Conservation (phyloP, 495 filamentous ascomycete genomes). For the Hyaloscypha finlandica region DNA sequence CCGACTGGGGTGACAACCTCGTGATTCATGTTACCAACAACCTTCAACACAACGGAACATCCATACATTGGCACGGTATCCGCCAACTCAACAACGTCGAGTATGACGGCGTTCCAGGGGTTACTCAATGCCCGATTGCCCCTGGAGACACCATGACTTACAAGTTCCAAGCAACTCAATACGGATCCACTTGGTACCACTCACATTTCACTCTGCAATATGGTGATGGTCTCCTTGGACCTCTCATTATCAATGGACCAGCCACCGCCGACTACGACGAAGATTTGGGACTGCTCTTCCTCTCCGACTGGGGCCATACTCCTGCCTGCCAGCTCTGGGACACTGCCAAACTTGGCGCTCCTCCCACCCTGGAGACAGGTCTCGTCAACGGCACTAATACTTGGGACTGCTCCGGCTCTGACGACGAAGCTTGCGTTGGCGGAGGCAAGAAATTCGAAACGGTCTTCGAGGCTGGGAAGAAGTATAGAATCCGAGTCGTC, state of each 20-base stretch:
- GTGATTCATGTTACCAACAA: conserved; percentile 56
- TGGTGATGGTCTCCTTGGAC: conserved; percentile 50
- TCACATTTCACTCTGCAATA: conserved; percentile 59
- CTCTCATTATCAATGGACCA: conserved; percentile 47
- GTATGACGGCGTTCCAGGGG: conserved; percentile 46
- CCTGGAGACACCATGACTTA: conserved; percentile 53
- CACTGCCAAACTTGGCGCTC: conserved; percentile 36
- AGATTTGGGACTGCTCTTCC: conserved; percentile 49
- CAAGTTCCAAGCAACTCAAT: conserved; percentile 50
- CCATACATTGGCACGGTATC: conserved; percentile 55
- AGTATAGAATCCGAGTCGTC: conserved; percentile 50
- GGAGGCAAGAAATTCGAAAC: conserved; percentile 48
- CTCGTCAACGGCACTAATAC: conserved; percentile 34
- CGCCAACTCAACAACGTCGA: conserved; percentile 30
- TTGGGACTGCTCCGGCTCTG: conserved; percentile 47
- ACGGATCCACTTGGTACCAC: conserved; percentile 67
- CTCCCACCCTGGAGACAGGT: conserved; percentile 32
- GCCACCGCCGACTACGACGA: conserved; percentile 43
- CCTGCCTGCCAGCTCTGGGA: conserved; percentile 41
- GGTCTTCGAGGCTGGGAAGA: conserved; percentile 46
- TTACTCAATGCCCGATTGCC: conserved; percentile 51
- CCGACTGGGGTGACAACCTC: conserved; percentile 41
- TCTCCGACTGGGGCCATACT: conserved; percentile 51
- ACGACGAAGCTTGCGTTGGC: conserved; percentile 39
- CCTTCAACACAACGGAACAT: conserved; percentile 40